Conservation (phyloP, 2,329 filamentous ascomycete genomes). For the Pseudogymnoascus sp. region DNA sequence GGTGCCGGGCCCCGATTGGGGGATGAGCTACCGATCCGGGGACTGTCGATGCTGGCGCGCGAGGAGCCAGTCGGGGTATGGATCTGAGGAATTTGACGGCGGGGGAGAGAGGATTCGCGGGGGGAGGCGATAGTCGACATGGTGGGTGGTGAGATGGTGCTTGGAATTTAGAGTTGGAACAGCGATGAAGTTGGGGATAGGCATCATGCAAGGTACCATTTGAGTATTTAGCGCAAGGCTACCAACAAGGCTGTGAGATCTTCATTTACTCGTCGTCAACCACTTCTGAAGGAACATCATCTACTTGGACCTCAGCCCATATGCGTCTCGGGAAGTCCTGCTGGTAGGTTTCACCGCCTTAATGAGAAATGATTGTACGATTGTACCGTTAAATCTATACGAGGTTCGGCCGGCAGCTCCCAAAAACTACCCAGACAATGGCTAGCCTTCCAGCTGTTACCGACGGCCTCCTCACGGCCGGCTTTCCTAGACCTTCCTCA, state of each 20-base stretch:
- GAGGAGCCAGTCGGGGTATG: conserved; percentile 66
- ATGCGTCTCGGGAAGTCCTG: not conserved
- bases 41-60: conserved; percentile 64
- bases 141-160: conserved; percentile 11
- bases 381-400: not conserved
- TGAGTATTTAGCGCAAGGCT: conserved; percentile 16
- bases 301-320: conserved; percentile 4
- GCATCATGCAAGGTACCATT: conserved; percentile 13
- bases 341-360: not conserved
- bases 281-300: not conserved
- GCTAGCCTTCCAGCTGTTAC: conserved; percentile 42
- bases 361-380: not conserved
- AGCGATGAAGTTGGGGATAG: conserved; percentile 1
- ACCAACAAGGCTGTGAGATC: conserved; percentile 16
- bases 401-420: not conserved
- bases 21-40: conserved; percentile 39
- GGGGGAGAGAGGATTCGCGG: conserved; percentile 49
- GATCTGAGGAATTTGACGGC: conserved; percentile 50
- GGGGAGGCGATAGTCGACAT: conserved; percentile 63
- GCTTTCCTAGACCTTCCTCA: conserved; percentile 11
- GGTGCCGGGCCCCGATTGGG: conserved; percentile 35
- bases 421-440: conserved; percentile 20
- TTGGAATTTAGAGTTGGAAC: conserved; percentile 1
- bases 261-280: not conserved
- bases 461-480: not conserved